These are phyloP conservation scores for Oryza glumipatula DNA, from an alignment of 176 grass and related monocot species.

Conservation along the genomic window DNA sequence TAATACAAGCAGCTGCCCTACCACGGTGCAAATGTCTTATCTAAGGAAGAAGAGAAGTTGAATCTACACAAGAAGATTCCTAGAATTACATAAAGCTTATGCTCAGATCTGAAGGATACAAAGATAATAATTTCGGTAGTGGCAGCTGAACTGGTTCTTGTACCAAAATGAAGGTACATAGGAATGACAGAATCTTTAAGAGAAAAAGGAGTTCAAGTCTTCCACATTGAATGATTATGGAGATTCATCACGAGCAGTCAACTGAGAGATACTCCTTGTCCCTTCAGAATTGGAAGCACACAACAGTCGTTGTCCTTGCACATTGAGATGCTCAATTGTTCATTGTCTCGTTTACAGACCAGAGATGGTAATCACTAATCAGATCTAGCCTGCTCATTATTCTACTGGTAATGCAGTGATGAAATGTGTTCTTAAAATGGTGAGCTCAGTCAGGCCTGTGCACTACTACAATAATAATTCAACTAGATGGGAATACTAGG, in stretches of 20 bases:
- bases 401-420: not conserved
- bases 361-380: not conserved
- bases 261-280: not conserved
- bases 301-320: not conserved
- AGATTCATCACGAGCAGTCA: not conserved
- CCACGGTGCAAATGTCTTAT: not conserved
- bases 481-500: not conserved
- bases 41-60: not conserved
- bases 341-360: not conserved
- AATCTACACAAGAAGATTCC: not conserved
- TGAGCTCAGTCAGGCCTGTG: not conserved
- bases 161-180: conserved; percentile 12
- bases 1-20: conserved; percentile 2
- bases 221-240: not conserved
- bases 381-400: not conserved
- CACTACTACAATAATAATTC: not conserved
- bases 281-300: not conserved
- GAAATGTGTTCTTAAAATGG: not conserved
- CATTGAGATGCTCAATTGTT: not conserved
- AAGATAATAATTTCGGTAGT: not conserved
- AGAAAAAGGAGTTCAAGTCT: not conserved
- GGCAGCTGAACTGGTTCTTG: not conserved
- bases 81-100: not conserved
- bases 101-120: not conserved
- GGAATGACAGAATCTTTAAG: not conserved